Evolutionary conservation across 192 early-diverging fungal genomes (phyloP).

Genomic region (Backusella australiensis): DNA sequence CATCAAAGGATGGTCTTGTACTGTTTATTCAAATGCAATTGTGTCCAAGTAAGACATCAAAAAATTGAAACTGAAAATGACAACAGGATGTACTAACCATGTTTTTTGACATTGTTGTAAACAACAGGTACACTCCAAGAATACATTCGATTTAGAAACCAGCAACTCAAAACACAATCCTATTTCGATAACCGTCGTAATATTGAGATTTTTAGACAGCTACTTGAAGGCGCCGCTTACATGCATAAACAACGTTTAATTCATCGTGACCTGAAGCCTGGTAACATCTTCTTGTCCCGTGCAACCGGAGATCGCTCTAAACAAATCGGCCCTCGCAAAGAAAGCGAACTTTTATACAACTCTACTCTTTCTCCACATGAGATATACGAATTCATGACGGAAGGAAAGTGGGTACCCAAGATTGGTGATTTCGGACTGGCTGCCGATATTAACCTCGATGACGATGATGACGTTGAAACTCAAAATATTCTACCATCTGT

Average conservation of each 20-base stretch:
- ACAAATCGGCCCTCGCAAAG: slow-evolving; percentile 1
- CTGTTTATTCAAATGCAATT: slow-evolving; percentile 92
- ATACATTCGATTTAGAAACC: slow-evolving; percentile 44
- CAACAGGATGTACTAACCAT: not conserved
- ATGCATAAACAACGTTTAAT: slow-evolving; percentile 70
- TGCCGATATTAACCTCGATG: slow-evolving; percentile 47
- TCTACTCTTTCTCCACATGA: slow-evolving; percentile 19
- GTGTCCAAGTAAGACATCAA: slow-evolving; percentile 55
- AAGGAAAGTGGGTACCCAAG: slow-evolving; percentile 59
- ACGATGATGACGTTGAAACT: not conserved
- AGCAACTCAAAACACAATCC: slow-evolving; percentile 12
- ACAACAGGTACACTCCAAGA: slow-evolving; percentile 55
- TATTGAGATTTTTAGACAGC: slow-evolving; percentile 61
- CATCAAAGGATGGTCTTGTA: slow-evolving; percentile 12
- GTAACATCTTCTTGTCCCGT: slow-evolving; percentile 58
- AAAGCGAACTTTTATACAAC: slow-evolving; percentile 12
- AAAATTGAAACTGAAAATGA: not conserved
- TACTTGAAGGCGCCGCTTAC: slow-evolving; percentile 75
- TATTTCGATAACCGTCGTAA: slow-evolving; percentile 12
- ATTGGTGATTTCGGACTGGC: slow-evolving; percentile 98
- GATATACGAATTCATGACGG: slow-evolving; percentile 25
- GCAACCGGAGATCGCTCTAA: not conserved
- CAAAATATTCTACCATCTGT: not conserved
- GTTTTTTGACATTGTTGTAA: not conserved
- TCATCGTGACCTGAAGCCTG: slow-evolving; percentile 73